Evolutionary conservation across 129 eudicot genomes (phyloP).

Genomic region (Tanacetum coccineum): DNA sequence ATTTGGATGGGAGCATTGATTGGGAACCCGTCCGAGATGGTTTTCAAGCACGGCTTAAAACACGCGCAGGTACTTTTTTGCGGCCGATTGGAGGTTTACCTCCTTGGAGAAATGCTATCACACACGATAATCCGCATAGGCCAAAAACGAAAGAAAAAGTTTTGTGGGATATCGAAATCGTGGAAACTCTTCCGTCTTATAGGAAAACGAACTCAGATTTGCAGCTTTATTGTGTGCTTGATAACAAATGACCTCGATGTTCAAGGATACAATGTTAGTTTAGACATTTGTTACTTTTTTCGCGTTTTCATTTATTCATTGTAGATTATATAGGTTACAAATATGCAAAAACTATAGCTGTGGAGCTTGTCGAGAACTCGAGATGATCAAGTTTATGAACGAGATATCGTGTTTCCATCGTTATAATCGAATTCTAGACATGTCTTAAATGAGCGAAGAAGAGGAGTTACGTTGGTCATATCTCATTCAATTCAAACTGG

Average conservation of each 20-base stretch:
- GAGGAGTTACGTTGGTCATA: no score
- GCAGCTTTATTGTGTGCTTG: conserved; percentile 7
- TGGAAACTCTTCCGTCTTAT: conserved; percentile 40
- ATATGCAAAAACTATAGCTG: not conserved
- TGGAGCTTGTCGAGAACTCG: no score
- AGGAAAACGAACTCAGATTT: conserved; percentile 13
- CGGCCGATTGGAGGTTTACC: conserved; percentile 65
- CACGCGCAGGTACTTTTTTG: conserved; percentile 40
- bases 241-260: not conserved
- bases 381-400: no score
- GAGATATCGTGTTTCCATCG: no score
- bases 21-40: conserved; percentile 72
- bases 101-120: conserved; percentile 62
- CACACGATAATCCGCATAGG: conserved; percentile 52
- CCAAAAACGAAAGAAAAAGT: conserved; percentile 32
- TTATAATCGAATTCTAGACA: no score
- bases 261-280: not conserved
- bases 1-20: conserved; percentile 35
- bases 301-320: not conserved
- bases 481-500: no score
- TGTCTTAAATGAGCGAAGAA: no score
- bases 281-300: not conserved
- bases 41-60: conserved; percentile 46
- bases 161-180: conserved; percentile 62
- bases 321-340: not conserved